These are phyloP conservation scores for Dryas drummondii DNA, from an alignment of 306 rosid genomes.

Conservation along the genomic window DNA sequence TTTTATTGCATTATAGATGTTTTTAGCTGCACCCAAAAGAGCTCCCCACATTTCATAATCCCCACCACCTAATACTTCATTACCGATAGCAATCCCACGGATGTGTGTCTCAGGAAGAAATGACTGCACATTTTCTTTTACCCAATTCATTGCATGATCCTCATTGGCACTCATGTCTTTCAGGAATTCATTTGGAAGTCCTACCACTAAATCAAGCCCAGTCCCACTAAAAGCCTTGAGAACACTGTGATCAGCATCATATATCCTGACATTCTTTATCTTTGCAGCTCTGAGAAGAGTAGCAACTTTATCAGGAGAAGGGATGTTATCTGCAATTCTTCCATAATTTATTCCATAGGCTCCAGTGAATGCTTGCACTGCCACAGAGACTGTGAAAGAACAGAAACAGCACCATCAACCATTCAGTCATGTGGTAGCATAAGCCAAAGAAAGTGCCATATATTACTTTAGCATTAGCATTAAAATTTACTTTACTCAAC, in stretches of 20 bases:
- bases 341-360: constrained; percentile 95
- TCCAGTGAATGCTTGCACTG: constrained; percentile 79
- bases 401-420: constrained; percentile 29
- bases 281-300: constrained; percentile 82
- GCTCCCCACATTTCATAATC: constrained; percentile 51
- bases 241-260: constrained; percentile 84
- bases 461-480: not conserved
- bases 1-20: constrained; percentile 68
- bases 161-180: constrained; percentile 69
- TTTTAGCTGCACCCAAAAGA: constrained; percentile 77
- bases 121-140: constrained; percentile 76
- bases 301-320: constrained; percentile 84
- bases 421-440: constrained; percentile 9
- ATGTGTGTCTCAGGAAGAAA: constrained; percentile 75
- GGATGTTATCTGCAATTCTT: constrained; percentile 82
- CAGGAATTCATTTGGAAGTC: constrained; percentile 61
- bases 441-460: not conserved
- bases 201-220: constrained; percentile 87
- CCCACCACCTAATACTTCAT: constrained; percentile 75
- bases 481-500: constrained; percentile 7
- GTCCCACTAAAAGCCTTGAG: constrained; percentile 82
- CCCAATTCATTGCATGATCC: constrained; percentile 88
- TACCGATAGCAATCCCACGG: constrained; percentile 84
- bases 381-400: constrained; percentile 41
- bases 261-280: constrained; percentile 80